Base-by-base conservation (phyloP, 192 early-diverging fungal species). In the Coemansia erecta region DNA sequence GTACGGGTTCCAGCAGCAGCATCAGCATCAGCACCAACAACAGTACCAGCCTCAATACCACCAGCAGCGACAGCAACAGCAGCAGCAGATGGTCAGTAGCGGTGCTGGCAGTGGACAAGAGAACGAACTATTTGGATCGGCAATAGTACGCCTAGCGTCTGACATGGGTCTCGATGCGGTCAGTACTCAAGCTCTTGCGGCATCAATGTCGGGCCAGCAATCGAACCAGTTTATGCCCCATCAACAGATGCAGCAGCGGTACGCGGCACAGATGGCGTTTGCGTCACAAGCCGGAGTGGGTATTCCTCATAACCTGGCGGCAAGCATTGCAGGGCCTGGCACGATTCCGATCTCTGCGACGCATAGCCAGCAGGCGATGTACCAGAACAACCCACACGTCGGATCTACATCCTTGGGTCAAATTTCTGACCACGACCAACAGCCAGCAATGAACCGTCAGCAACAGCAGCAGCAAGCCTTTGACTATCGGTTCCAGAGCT, bases 161-260 rank as follows among this genome's bases (percentile, higher is more conserved):
- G 64, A 64, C 61, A 77, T 77, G 64, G 68, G 68, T 2, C 42
- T 77, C 17, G 65, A 77, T 26, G 28, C 74, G n/a, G 62, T 56
- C 9, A 66, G 57, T 21, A 64, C 61, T 13, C 74, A 67, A 31
- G 65, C 43, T 1, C 17, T 77, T 22, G 68, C 74, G 2, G 67
- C 59, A 5, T 63, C 68, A 2, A 57, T 77, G 21, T 58, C 74
- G 9, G 63, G 58, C 24, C 68, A 66, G 22, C 58, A 33, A 12
- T 45, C 56, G 18, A 7, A 40, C 35, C 33, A 53, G 17, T 19
- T 40, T 8, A 10, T 53, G 13, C 47, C 47, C 2, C 47, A 18
- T 12, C 47, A 49, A 18, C 47, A 40, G 10, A 9, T 47, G 47
- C 64, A 63, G 37, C 66, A 68, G 11, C 45, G 56, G 26, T 66